Evolutionary conservation across 2,329 filamentous ascomycete species (phyloP).

Genomic region (Byssothecium circinans): DNA sequence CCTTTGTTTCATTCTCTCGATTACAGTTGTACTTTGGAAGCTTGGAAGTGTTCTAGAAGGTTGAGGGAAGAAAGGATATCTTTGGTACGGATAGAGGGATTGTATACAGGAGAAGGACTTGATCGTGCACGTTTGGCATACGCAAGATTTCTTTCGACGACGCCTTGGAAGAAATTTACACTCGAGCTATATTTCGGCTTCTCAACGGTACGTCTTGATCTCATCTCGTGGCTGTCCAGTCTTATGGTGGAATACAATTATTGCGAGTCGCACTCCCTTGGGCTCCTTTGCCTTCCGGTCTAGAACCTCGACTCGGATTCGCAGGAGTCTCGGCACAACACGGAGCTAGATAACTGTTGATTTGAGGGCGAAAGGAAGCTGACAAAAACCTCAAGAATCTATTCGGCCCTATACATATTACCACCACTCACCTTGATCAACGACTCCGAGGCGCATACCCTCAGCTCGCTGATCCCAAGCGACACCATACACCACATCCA

Average conservation of each 20-base stretch:
- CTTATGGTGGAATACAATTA: background rate
- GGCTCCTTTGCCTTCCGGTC: background rate
- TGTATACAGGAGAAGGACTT: background rate
- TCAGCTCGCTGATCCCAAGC: no score
- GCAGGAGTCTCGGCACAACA: background rate
- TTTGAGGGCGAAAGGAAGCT: background rate
- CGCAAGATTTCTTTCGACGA: background rate
- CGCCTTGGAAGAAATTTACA: background rate
- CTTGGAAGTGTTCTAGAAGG: background rate
- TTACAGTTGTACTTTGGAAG: background rate
- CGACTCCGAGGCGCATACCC: no score
- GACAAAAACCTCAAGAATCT: slow-evolving; percentile 1
- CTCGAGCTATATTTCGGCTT: background rate
- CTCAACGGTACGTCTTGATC: background rate
- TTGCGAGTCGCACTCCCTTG: background rate
- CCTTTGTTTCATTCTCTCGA: background rate
- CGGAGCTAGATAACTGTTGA: background rate
- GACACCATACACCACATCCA: background rate
- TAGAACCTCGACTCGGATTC: background rate
- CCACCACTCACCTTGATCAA: no score
- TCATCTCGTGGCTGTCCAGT: background rate
- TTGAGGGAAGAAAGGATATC: no score
- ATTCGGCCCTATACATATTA: background rate
- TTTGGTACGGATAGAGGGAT: no score
- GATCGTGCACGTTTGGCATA: background rate